These are phyloP conservation scores for Penicillium oxalicum DNA, from an alignment of 2,329 filamentous ascomycete genomes.

Conservation along the genomic window DNA sequence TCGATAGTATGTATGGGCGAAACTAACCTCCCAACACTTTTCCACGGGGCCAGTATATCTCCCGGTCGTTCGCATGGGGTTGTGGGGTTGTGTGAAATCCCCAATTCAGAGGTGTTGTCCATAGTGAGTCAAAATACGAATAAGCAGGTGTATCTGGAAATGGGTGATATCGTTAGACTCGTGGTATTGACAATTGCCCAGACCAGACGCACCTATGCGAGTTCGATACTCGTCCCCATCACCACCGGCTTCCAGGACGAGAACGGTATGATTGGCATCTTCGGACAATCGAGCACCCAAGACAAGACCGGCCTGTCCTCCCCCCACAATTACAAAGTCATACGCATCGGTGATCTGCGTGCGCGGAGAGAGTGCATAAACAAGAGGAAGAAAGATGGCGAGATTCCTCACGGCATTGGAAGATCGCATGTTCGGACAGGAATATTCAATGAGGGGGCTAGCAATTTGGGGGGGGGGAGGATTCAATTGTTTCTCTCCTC, in stretches of 20 bases:
- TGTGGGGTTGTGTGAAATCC: constrained; percentile 27
- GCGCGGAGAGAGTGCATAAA: constrained; percentile 20
- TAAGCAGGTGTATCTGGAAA: constrained; percentile 29
- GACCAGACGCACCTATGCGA: constrained; percentile 24
- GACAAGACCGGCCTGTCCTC: constrained; percentile 51
- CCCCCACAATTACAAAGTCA: constrained; percentile 45
- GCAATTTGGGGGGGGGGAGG: too few species aligned
- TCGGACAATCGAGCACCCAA: constrained; percentile 42
- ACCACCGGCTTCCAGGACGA: constrained; percentile 29
- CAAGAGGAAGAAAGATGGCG: constrained; percentile 4
- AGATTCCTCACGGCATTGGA: not conserved
- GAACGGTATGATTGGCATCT: constrained; percentile 31
- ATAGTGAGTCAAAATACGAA: constrained; percentile 30
- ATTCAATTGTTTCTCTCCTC: too few species aligned
- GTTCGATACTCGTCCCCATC: constrained; percentile 30
- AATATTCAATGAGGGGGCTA: not conserved
- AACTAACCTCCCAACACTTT: constrained; percentile 30
- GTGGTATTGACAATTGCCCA: not conserved
- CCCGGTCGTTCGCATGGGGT: constrained; percentile 23
- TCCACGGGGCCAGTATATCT: constrained; percentile 31
- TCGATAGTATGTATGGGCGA: too few species aligned
- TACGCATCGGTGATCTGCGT: constrained; percentile 25
- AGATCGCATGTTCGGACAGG: constrained; percentile 1
- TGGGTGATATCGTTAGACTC: constrained; percentile 2
- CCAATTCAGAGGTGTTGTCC: constrained; percentile 34